phyloP scores from a whole-genome alignment of 768 basidiomycete species.

The Symmetrospora coprosmae region DNA sequence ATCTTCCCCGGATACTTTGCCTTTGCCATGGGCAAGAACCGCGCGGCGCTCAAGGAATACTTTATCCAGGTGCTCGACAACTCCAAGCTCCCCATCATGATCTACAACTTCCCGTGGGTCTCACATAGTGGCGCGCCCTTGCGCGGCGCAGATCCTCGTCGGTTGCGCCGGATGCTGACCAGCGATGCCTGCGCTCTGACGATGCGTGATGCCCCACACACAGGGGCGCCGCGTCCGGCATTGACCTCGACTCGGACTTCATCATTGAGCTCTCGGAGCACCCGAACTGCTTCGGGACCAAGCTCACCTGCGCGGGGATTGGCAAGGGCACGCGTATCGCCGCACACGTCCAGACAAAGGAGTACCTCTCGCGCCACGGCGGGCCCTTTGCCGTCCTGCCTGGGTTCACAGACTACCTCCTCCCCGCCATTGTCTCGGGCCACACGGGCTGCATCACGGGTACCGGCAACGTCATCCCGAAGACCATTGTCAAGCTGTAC shows the following conservation, averaged over 20 bases:
- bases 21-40: slow-evolving; percentile 48
- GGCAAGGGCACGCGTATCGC: slow-evolving; percentile 68
- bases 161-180: slow-evolving; percentile 33
- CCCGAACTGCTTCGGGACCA: slow-evolving; percentile 73
- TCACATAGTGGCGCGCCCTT: background rate
- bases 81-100: slow-evolving; percentile 46
- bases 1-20: slow-evolving; percentile 40
- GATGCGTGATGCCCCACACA: background rate
- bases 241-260: slow-evolving; percentile 69
- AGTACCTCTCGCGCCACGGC: slow-evolving; percentile 33
- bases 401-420: slow-evolving; percentile 57
- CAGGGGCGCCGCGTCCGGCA: slow-evolving; percentile 42
- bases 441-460: slow-evolving; percentile 52
- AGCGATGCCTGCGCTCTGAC: too few species aligned
- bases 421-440: slow-evolving; percentile 48
- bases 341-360: slow-evolving; percentile 41
- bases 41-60: slow-evolving; percentile 34
- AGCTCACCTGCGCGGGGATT: slow-evolving; percentile 67
- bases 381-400: slow-evolving; percentile 46
- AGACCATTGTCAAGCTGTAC: slow-evolving; percentile 40
- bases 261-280: slow-evolving; percentile 56
- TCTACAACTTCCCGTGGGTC: slow-evolving; percentile 70
- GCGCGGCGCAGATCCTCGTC: slow-evolving; percentile 40
- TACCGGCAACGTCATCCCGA: slow-evolving; percentile 38
- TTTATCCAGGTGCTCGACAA: slow-evolving; percentile 44